These are phyloP conservation scores for Jatropha multifida DNA, from an alignment of 441 rosid species.

Conservation along the genomic window DNA sequence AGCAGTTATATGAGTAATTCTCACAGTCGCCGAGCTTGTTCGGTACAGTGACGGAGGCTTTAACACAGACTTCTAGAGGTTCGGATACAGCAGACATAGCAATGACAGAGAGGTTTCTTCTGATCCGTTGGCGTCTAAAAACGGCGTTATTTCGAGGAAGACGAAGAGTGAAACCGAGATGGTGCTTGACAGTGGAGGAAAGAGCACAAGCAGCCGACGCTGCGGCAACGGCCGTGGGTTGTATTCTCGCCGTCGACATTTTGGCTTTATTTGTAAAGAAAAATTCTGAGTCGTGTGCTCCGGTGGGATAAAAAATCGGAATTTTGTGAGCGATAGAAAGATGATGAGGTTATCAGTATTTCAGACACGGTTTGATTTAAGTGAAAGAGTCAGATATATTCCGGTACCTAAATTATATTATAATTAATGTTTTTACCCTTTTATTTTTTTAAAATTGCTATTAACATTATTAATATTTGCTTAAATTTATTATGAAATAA, in stretches of 20 bases:
- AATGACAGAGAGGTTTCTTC: constrained; percentile 24
- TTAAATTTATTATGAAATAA: too few species aligned
- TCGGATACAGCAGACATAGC: constrained; percentile 39
- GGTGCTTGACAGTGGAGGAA: constrained; percentile 39
- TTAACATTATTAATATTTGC: too few species aligned
- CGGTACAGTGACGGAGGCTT: constrained; percentile 72
- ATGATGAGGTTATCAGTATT: too few species aligned
- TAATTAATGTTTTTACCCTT: too few species aligned
- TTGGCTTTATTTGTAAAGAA: too few species aligned
- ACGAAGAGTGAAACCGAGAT: constrained; percentile 28
- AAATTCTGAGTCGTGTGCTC: too few species aligned
- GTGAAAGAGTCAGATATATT: too few species aligned
- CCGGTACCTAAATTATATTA: too few species aligned
- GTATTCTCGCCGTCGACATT: constrained; percentile 54
- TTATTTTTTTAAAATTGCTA: too few species aligned
- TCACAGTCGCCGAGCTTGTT: constrained; percentile 79
- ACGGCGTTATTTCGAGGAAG: constrained; percentile 17
- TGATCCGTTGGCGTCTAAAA: constrained; percentile 4
- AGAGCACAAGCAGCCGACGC: constrained; percentile 35
- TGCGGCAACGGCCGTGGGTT: constrained; percentile 35
- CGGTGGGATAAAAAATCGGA: too few species aligned
- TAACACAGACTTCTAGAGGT: constrained; percentile 78
- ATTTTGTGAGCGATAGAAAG: too few species aligned
- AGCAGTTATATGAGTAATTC: constrained; percentile 17
- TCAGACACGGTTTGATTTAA: too few species aligned